Evolutionary conservation across 2,329 filamentous ascomycete species (phyloP).

Genomic region (Shiraia sp.): DNA sequence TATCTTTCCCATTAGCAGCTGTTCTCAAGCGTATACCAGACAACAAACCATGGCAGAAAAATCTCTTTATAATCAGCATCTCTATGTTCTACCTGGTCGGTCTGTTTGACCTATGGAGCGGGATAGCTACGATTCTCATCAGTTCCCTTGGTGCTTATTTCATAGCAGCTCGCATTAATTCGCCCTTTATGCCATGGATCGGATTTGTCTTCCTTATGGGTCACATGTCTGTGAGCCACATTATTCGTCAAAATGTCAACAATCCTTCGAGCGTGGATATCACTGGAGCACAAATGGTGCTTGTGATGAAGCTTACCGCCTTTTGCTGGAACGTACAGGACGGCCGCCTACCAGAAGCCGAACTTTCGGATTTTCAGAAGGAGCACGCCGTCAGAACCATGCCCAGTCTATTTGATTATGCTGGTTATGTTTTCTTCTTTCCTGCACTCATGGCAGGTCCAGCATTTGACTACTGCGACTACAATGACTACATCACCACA

Average conservation of each 20-base stretch:
- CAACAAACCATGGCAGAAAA: slow-evolving; percentile 79
- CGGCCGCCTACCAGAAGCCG: slow-evolving; percentile 74
- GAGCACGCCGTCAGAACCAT: slow-evolving; percentile 76
- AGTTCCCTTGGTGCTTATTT: slow-evolving; percentile 79
- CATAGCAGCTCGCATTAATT: slow-evolving; percentile 81
- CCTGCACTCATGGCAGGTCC: slow-evolving; percentile 87
- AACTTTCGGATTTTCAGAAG: slow-evolving; percentile 86
- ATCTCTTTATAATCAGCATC: slow-evolving; percentile 82
- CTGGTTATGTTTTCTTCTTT: slow-evolving; percentile 93
- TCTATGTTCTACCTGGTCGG: slow-evolving; percentile 91
- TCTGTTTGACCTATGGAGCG: slow-evolving; percentile 89
- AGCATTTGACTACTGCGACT: slow-evolving; percentile 93
- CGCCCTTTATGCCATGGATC: slow-evolving; percentile 96
- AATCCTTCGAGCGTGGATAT: slow-evolving; percentile 76
- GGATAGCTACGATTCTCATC: slow-evolving; percentile 76
- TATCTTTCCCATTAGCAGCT: slow-evolving; percentile 90
- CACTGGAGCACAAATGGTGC: slow-evolving; percentile 92
- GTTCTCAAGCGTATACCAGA: slow-evolving; percentile 90
- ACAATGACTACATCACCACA: slow-evolving; percentile 88
- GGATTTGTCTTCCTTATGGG: slow-evolving; percentile 93
- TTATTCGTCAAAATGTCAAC: slow-evolving; percentile 74
- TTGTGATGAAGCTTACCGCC: slow-evolving; percentile 94
- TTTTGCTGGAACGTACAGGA: slow-evolving; percentile 99
- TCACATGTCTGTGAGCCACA: slow-evolving; percentile 90
- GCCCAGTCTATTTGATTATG: slow-evolving; percentile 77